Percentiles rank a stretch among this genome's conserved stretches.
Evolutionary conservation across 192 early-diverging fungal species (phyloP).

Genomic region (Entomortierella chlamydospora): DNA sequence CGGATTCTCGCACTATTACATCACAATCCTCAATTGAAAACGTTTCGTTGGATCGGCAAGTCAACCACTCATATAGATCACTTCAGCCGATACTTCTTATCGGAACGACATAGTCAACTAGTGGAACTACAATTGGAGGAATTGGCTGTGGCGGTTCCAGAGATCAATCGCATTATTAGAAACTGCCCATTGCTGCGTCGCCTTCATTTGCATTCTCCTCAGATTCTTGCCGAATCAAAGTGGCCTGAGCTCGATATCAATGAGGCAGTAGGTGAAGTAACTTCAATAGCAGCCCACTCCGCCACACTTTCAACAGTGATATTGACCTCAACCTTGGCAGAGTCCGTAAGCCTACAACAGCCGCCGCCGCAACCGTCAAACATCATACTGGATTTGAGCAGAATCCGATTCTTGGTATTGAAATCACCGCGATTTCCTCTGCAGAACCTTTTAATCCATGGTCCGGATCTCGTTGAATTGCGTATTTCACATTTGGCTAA

Average conservation of each 20-base stretch:
- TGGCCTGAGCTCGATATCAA: slow-evolving; percentile 10
- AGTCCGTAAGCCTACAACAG: not conserved
- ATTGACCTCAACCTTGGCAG: not conserved
- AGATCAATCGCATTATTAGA: slow-evolving; percentile 13
- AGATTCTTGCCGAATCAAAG: not conserved
- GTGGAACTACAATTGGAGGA: slow-evolving; percentile 26
- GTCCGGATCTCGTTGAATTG: not conserved
- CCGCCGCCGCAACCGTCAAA: not conserved
- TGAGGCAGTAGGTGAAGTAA: not conserved
- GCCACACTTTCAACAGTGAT: not conserved
- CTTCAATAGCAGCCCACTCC: not conserved
- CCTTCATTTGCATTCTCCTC: not conserved
- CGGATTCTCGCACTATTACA: slow-evolving; percentile 22
- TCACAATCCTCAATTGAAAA: slow-evolving; percentile 10
- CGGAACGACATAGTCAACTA: slow-evolving; percentile 11
- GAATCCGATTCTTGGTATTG: slow-evolving; percentile 1
- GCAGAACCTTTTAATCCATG: slow-evolving; percentile 1
- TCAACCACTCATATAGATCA: slow-evolving; percentile 20
- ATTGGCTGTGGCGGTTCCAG: slow-evolving; percentile 4
- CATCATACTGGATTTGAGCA: not conserved
- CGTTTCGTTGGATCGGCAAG: slow-evolving; percentile 23
- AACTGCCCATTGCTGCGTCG: slow-evolving; percentile 19
- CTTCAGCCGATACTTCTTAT: slow-evolving; percentile 8
- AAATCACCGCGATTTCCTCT: slow-evolving; percentile 4
- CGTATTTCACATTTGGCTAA: not conserved